Evolutionary conservation across 2,329 filamentous ascomycete species (phyloP), one percentile per base, ranked within the genome.

Genomic region (Ophiostoma tasmaniense): DNA sequence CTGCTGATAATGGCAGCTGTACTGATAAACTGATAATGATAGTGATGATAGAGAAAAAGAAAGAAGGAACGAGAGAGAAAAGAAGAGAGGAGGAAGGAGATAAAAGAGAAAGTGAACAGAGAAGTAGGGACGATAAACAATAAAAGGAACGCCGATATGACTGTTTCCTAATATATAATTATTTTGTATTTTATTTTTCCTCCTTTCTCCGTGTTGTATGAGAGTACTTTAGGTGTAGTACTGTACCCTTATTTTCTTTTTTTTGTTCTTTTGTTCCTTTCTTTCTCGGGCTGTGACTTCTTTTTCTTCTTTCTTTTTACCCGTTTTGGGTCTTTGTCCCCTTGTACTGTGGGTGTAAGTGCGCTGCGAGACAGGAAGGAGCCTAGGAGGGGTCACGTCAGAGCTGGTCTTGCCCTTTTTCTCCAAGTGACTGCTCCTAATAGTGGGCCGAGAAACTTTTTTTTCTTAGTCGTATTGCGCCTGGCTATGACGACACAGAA

Each of bases 401-500:
- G 30, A 20, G 33, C 8, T 67, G 30, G 11, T 62, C 11, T 55
- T 59, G 64, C 45, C 65, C 30, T 30, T 65, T 50, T 64, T 33
- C 25, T 39, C 37, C 4, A 22, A n/a, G 20, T 37, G n/a, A 20
- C 11, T 67, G 8, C 30, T 67, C 14, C 30, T 10, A 62, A 64
- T 11, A 64, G 45, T 59, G 45, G 66, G 68, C 64, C 66, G 45
- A 35, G 65, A 62, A 65, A 45, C 28, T 25, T 39, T 62, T 70
- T 59, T 50, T 35, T 62, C 28, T 62, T n/a, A 35, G 55, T 64
- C n/a, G 50, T 28, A 30, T 37, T 67, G 33, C 45, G 33, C 50
- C 66, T 22, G 61, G 50, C 66, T 70, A 70, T 70, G 68, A 70
- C 68, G 68, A 69, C 66, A 69, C 55, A 37, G 37, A 39, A 45